A percentile compares a stretch with the other conserved stretches of the same genome.
Evolutionary conservation across 2,329 filamentous ascomycete genomes (phyloP).

Genomic region (Botrytis deweyae): DNA sequence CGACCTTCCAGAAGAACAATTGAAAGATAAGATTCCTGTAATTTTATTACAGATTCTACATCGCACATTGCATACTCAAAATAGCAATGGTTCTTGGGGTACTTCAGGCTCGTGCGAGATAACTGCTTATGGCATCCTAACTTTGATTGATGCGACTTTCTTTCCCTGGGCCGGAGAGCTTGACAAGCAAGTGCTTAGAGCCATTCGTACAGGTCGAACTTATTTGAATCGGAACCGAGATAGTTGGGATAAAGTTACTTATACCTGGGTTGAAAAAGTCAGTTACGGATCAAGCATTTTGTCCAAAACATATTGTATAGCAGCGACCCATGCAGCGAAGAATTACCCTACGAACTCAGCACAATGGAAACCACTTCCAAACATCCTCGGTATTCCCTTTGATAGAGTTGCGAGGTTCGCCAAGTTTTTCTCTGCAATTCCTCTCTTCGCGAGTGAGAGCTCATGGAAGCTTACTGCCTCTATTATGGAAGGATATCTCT

Average conservation of each 20-base stretch:
- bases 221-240: neutral
- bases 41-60: slow-evolving; percentile 3
- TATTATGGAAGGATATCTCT: neutral
- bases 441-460: neutral
- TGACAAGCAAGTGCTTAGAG: neutral
- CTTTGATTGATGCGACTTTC: neutral
- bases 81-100: slow-evolving; percentile 5
- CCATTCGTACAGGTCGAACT: neutral
- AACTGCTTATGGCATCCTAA: slow-evolving; percentile 1
- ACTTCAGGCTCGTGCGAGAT: neutral
- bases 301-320: slow-evolving; percentile 2
- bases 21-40: neutral
- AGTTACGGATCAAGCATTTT: slow-evolving; percentile 5
- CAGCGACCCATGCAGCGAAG: neutral
- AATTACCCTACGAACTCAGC: neutral
- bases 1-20: neutral
- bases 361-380: neutral
- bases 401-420: neutral
- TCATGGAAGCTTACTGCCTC: neutral
- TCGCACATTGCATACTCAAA: neutral
- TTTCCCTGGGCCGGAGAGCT: neutral
- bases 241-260: neutral
- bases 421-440: neutral
- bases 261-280: slow-evolving; percentile 10
- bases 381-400: neutral